Base-by-base conservation (phyloP, 768 basidiomycete genomes). In the Psilocybe sp. region DNA sequence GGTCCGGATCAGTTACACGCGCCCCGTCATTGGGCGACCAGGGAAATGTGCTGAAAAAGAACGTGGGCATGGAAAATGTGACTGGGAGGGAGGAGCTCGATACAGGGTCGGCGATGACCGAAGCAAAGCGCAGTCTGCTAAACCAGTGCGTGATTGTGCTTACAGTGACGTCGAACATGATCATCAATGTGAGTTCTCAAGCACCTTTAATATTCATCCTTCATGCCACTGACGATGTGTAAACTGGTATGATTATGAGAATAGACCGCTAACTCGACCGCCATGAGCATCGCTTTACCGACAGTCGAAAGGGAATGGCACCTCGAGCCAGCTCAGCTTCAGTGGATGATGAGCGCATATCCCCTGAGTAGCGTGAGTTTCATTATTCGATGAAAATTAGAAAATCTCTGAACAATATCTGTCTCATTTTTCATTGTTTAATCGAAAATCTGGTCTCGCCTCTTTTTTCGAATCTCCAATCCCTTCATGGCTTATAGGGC, bases 321-420 rank as follows among this genome's bases (percentile, higher is more conserved):
- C 14, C 75, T 86, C 4, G 60, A 67, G 19, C 72, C 84, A 44
- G 65, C 73, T 31, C 68, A 78, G 28, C 69, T 89, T 1, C 81
- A 88, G 47, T 89, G 87, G 87, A 67, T 87, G 14, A 56, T 69
- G 7, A 83, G 83, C 18, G 85, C 84, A 0, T 89, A 84, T 58
- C 69, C 87, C 1, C 64, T 89, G 48, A 85, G 80, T 58, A 84
- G 82, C 10, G 85, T 85, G 39, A 31, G 61, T 51, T 15, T 23
- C 32, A 28, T 28, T 28, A 28, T 28, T 7, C 7, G 4, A 28
- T 3, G 7, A 28, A 3, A 28, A 28, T 28, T 7, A 28, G 23
- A 28, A 28, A 7, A 3, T 28, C 23, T 28, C 23, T 28, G 4
- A 28, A 28, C 23, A n/a, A n/a, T n/a, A n/a, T n/a, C n/a, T n/a